Conservation (phyloP, 495 filamentous ascomycete species). For the Penicillium diatomitis region DNA sequence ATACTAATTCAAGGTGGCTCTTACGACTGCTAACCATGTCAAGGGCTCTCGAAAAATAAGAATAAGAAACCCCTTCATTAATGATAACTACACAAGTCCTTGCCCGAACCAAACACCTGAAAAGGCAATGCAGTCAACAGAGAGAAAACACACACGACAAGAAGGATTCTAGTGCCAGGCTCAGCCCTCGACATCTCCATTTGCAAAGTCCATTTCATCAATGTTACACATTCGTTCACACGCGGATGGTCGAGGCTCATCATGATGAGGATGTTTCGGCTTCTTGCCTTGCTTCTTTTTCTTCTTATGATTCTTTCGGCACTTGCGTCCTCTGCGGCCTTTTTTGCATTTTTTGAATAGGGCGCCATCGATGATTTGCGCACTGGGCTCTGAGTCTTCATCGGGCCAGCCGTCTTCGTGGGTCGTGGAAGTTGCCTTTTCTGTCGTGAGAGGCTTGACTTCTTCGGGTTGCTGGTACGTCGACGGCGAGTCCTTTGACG, state of each 20-base stretch:
- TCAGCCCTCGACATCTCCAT: constrained; percentile 2
- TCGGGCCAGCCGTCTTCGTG: background rate
- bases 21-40: too few relatives aligned
- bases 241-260: background rate
- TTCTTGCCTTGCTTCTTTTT: constrained; percentile 3
- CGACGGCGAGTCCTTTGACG: background rate
- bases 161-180: background rate
- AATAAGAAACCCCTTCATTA: too few relatives aligned
- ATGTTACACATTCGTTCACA: constrained; percentile 13
- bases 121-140: too few relatives aligned
- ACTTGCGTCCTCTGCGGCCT: constrained; percentile 9
- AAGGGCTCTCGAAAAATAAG: too few relatives aligned
- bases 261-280: background rate
- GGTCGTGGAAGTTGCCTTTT: background rate
- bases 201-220: constrained; percentile 9
- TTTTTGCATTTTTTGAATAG: constrained; percentile 11
- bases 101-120: too few relatives aligned
- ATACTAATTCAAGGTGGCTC: too few relatives aligned
- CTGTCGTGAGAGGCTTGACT: constrained; percentile 1
- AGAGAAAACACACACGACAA: constrained; percentile 1
- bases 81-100: too few relatives aligned
- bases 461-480: constrained; percentile 9
- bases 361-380: constrained; percentile 3
- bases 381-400: constrained; percentile 2
- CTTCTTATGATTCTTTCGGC: constrained; percentile 5